These are phyloP conservation scores for Naegleria gruberi DNA, from an alignment of 208 protist species.

Conservation along the genomic window DNA sequence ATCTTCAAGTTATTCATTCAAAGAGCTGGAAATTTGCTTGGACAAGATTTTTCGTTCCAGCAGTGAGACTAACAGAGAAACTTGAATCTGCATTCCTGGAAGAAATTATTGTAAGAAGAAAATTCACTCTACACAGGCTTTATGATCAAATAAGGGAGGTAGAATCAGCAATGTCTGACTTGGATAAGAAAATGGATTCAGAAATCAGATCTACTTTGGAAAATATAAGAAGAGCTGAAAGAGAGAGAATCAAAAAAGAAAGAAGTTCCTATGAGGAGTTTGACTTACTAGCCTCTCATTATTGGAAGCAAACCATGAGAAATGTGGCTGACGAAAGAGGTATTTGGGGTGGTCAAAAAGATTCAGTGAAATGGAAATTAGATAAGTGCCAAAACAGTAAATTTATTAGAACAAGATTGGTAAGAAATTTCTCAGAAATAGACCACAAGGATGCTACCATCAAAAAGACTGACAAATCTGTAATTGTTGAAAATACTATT, in stretches of 20 bases:
- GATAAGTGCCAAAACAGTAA: background rate
- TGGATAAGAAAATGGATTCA: background rate
- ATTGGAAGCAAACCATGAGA: slow-evolving; percentile 1
- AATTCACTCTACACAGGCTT: background rate
- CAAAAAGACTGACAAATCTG: background rate
- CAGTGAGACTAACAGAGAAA: background rate
- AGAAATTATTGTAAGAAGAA: background rate
- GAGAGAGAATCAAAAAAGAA: background rate
- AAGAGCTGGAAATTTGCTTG: background rate
- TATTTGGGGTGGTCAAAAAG: background rate
- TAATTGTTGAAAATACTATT: background rate
- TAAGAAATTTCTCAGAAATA: background rate
- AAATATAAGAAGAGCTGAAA: background rate
- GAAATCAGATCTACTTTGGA: background rate
- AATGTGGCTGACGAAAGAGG: slow-evolving; percentile 12
- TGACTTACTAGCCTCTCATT: too few species aligned
- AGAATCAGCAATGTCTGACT: background rate
- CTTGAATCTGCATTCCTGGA: background rate
- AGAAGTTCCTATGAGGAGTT: background rate
- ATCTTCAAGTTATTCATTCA: background rate
- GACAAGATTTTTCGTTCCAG: background rate
- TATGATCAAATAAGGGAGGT: background rate
- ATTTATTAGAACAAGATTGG: background rate
- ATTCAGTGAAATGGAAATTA: slow-evolving; percentile 2
- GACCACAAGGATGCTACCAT: background rate